Evolutionary conservation across 83 land plant species (phyloP), one percentile per base, ranked within the genome.

Genomic region (Picea abies): DNA sequence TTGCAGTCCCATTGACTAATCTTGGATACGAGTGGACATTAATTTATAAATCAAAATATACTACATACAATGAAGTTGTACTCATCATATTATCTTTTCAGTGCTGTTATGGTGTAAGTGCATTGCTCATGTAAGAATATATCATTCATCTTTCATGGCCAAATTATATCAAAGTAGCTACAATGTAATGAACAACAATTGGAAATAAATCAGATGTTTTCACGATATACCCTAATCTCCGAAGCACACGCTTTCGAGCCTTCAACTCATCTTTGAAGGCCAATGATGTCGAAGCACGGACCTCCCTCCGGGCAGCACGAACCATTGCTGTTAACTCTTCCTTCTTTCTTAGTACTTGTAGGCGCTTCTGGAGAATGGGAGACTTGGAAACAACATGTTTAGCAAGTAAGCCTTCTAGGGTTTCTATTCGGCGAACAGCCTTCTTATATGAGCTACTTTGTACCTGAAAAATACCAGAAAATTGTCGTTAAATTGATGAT

Each of bases 211-310:
- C 25, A 23, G 35, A 66, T 9, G 14, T 32, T 23, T 67, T 79
- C 5, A 52, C 7, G 20, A 79, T 83, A 86, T 90, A 98, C 99
- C 99, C 97, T 63, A 98, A 82, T 79, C 98, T 89, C 25, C 99
- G 88, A 19, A 98, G 95, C 63, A 94, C 99, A 17, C 99, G 78
- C 84, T 92, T 90, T 25, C 99, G 87, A 37, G 98, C 93, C 85
- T 93, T 98, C 16, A 98, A 86, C 81, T 98, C 99, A 84, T 94
- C 99, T 86, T 95, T 96, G 82, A 98, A 98, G 14, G 96, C 98
- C 81, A 98, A 85, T 66, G 90, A 88, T 32, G 99, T 87, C 9
- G 99, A 93, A 69, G 92, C 86, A 47, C 96, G 97, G 88, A 96
- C 89, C 79, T 89, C 84, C 84, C 82, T 91, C 81, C 87, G 93